Percentiles rank a stretch among this genome's conserved stretches.
These are phyloP conservation scores for Phlebiopsis flavidoalba DNA, from an alignment of 768 basidiomycete genomes.

Conservation along the genomic window DNA sequence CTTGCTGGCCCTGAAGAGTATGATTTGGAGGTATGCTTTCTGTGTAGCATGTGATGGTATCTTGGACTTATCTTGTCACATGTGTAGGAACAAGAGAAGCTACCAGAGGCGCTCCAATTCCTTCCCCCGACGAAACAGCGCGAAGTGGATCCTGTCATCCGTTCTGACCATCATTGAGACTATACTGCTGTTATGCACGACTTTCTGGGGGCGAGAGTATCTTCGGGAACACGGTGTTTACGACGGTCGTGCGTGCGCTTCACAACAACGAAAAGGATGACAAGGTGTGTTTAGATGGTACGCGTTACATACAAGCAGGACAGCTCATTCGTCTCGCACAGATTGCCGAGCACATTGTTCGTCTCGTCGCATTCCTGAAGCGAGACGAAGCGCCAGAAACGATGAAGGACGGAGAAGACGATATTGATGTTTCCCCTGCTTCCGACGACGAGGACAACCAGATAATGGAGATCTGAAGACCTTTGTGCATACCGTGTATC, in stretches of 20 bases:
- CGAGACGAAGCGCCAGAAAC: constrained; percentile 62
- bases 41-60: not conserved
- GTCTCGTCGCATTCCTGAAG: constrained; percentile 82
- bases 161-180: constrained; percentile 88
- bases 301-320: too few species aligned
- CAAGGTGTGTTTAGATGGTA: constrained; percentile 41
- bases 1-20: constrained; percentile 94
- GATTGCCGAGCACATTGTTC: constrained; percentile 85
- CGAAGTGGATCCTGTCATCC: constrained; percentile 71
- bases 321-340: constrained; percentile 23
- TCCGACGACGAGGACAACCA: constrained; percentile 63
- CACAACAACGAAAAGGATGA: constrained; percentile 80
- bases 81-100: constrained; percentile 77
- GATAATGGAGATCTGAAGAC: constrained; percentile 64
- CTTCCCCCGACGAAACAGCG: constrained; percentile 80
- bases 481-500: not conserved
- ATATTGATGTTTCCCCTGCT: constrained; percentile 15
- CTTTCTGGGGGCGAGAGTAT: constrained; percentile 81
- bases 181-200: constrained; percentile 82
- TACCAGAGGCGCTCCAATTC: constrained; percentile 83
- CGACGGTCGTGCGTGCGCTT: constrained; percentile 69
- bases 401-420: constrained; percentile 29
- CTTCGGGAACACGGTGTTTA: constrained; percentile 81
- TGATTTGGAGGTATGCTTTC: constrained; percentile 68
- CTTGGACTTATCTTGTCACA: not conserved